phyloP scores from a whole-genome alignment of 177 flowering plant genomes.

The Vitis hybrid region DNA sequence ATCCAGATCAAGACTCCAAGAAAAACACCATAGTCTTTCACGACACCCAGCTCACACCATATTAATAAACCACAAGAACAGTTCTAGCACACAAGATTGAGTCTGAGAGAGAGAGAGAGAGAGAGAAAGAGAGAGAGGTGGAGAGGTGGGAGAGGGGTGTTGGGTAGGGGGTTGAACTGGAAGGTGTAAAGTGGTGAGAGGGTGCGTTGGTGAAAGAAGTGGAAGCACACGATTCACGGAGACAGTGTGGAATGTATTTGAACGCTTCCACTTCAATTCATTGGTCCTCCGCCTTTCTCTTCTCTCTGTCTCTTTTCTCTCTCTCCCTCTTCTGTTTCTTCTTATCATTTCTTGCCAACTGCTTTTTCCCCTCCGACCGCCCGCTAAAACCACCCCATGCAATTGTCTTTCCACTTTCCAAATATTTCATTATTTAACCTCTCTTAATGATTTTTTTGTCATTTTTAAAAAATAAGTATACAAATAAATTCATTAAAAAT shows the following conservation, averaged over 20 bases:
- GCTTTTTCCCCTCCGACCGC: neutral
- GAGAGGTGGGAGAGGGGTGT: neutral
- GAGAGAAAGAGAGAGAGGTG: neutral
- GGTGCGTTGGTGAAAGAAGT: neutral
- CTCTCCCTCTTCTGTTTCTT: neutral
- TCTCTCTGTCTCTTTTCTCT: neutral
- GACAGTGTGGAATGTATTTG: neutral
- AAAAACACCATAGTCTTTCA: neutral
- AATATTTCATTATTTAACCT: too few species aligned
- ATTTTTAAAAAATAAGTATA: too few species aligned
- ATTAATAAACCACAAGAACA: neutral
- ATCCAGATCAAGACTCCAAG: too few species aligned
- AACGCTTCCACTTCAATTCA: neutral
- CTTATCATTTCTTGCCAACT: too few species aligned
- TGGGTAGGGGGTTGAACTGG: neutral
- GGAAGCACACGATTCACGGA: slow-evolving; percentile 7
- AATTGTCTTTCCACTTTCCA: neutral
- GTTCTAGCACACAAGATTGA: neutral
- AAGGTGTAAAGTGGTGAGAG: neutral
- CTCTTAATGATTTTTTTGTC: too few species aligned
- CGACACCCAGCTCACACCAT: neutral
- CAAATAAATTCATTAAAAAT: too few species aligned
- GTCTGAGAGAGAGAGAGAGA: slow-evolving; percentile 1
- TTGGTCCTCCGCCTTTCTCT: neutral
- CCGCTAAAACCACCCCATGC: too few species aligned